Percentiles rank a stretch among this genome's conserved stretches.
Conservation (phyloP, 2,329 filamentous ascomycete species). For the Xylaria sp. region DNA sequence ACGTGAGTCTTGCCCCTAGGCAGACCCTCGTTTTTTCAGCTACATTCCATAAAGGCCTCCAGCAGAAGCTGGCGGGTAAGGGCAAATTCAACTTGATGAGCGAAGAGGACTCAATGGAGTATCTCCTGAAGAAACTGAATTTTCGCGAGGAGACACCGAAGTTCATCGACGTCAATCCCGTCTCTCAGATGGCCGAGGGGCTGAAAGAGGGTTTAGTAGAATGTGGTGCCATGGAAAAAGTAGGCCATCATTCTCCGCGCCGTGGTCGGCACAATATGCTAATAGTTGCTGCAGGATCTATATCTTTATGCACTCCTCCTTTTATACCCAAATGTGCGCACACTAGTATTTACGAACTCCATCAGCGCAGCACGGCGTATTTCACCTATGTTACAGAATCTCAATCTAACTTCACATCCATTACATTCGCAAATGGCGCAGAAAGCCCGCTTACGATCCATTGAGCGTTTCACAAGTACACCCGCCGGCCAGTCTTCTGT, state of each 20-base stretch:
- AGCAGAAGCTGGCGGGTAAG: slow-evolving; percentile 89
- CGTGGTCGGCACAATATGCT: slow-evolving; percentile 9
- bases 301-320: slow-evolving; percentile 91
- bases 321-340: slow-evolving; percentile 82
- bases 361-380: slow-evolving; percentile 91
- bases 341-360: slow-evolving; percentile 94
- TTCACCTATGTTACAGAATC: slow-evolving; percentile 83
- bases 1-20: slow-evolving; percentile 61
- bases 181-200: slow-evolving; percentile 85
- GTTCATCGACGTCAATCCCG: slow-evolving; percentile 91
- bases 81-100: slow-evolving; percentile 73
- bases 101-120: slow-evolving; percentile 88
- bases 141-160: slow-evolving; percentile 87
- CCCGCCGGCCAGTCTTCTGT: slow-evolving; percentile 68
- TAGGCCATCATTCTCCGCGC: slow-evolving; percentile 50
- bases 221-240: slow-evolving; percentile 93
- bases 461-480: slow-evolving; percentile 85
- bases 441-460: slow-evolving; percentile 90
- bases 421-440: slow-evolving; percentile 96
- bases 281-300: slow-evolving; percentile 71
- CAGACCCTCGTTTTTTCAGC: slow-evolving; percentile 98
- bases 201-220: slow-evolving; percentile 92
- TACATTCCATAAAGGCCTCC: slow-evolving; percentile 90
- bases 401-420: slow-evolving; percentile 79
- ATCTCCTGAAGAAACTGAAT: slow-evolving; percentile 87